Percentiles rank a stretch among this genome's conserved stretches.
phyloP scores from a whole-genome alignment of 169 alveolate genomes.

The Plasmodium coatneyi region DNA sequence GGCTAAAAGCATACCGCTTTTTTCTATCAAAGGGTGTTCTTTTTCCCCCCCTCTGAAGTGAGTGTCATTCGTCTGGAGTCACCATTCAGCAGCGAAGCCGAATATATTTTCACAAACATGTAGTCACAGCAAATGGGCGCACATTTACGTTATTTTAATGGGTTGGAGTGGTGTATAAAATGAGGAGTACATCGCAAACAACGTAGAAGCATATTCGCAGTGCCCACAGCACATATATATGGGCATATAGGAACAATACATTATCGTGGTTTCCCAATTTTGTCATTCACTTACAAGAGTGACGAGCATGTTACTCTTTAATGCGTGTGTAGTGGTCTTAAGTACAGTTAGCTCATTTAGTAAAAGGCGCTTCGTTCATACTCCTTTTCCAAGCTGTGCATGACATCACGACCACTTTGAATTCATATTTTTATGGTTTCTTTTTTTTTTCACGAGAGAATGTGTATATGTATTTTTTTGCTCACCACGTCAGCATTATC shows the following conservation, averaged over 20 bases:
- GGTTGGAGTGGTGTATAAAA: not conserved
- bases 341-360: not conserved
- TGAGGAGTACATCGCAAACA: not conserved
- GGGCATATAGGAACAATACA: not conserved
- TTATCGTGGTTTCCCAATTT: not conserved
- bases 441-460: not conserved
- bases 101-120: not conserved
- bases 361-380: not conserved
- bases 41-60: constrained; percentile 6
- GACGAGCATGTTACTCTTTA: not conserved
- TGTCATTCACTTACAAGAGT: not conserved
- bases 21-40: not conserved
- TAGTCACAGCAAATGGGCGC: not conserved
- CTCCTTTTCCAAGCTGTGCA: not conserved
- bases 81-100: not conserved
- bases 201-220: not conserved
- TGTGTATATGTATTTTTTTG: not conserved
- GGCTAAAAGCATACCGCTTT: not conserved
- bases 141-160: not conserved
- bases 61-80: not conserved
- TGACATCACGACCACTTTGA: not conserved
- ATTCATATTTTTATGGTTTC: not conserved
- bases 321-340: not conserved
- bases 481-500: not conserved
- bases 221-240: not conserved